phyloP scores from a whole-genome alignment of 768 basidiomycete species.

The Guyanaporus albipodus region DNA sequence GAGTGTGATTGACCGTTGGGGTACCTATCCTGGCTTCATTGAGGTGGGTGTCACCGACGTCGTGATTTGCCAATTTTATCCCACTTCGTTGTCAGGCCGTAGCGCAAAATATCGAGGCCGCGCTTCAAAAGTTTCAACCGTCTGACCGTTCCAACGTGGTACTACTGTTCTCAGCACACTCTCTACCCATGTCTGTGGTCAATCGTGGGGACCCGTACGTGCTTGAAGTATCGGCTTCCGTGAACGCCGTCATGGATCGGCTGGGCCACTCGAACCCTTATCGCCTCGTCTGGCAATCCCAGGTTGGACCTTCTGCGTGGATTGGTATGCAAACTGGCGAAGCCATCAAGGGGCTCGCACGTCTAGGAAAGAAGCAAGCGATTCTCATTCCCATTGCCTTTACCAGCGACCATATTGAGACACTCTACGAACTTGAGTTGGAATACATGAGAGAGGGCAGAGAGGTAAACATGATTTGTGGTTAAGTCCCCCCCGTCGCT shows the following conservation, averaged over 20 bases:
- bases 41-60: constrained; percentile 57
- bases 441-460: constrained; percentile 90
- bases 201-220: constrained; percentile 99
- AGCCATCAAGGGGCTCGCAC: constrained; percentile 82
- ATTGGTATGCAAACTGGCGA: constrained; percentile 96
- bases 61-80: background rate
- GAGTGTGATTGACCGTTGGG: constrained; percentile 99
- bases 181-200: constrained; percentile 95
- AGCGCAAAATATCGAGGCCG: constrained; percentile 80
- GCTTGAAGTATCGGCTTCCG: constrained; percentile 91
- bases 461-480: constrained; percentile 54
- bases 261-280: constrained; percentile 79
- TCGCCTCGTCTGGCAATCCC: constrained; percentile 95
- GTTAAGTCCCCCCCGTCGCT: background rate
- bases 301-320: constrained; percentile 97
- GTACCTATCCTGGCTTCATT: constrained; percentile 89
- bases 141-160: constrained; percentile 71
- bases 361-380: constrained; percentile 69
- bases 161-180: constrained; percentile 94
- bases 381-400: constrained; percentile 95
- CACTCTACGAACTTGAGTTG: constrained; percentile 91
- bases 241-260: constrained; percentile 88
- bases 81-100: constrained; percentile 62
- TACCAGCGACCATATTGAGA: constrained; percentile 99
- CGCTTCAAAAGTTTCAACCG: constrained; percentile 73